These are phyloP conservation scores for Buxus sempervirens DNA, from an alignment of 164 flowering plant species.

Conservation along the genomic window DNA sequence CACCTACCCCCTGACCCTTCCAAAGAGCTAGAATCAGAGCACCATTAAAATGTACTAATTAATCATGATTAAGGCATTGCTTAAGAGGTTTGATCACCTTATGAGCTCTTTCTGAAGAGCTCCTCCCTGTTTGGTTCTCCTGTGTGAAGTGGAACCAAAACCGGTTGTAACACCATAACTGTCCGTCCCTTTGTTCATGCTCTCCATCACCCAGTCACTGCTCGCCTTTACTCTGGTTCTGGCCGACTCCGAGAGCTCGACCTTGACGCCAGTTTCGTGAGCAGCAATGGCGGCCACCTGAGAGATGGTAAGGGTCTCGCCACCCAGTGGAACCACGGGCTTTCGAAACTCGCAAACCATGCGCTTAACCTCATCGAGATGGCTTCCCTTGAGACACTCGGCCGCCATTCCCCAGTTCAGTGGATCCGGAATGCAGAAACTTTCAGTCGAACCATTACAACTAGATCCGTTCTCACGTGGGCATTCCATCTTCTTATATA, in stretches of 20 bases:
- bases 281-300: conserved; percentile 56
- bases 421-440: conserved; percentile 35
- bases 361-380: conserved; percentile 48
- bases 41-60: no score
- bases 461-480: conserved; percentile 8
- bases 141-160: conserved; percentile 64
- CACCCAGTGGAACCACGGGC: conserved; percentile 43
- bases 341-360: conserved; percentile 53
- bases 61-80: no score
- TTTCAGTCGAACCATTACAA: not conserved
- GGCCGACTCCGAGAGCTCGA: conserved; percentile 51
- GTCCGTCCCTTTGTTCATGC: conserved; percentile 60
- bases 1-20: no score
- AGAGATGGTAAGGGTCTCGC: conserved; percentile 40
- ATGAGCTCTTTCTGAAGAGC: conserved; percentile 69
- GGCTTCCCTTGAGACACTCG: conserved; percentile 46
- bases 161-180: conserved; percentile 71
- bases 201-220: conserved; percentile 68
- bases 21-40: no score
- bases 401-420: conserved; percentile 56
- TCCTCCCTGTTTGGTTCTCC: conserved; percentile 58
- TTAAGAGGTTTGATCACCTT: conserved; percentile 23
- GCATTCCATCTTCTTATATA: not conserved
- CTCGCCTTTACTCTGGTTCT: conserved; percentile 55
- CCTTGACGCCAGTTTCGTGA: conserved; percentile 21